A percentile compares a stretch with the other conserved stretches of the same genome.
Evolutionary conservation across 1,139 yeast species (phyloP).

Genomic region (Candida gigantensis): DNA sequence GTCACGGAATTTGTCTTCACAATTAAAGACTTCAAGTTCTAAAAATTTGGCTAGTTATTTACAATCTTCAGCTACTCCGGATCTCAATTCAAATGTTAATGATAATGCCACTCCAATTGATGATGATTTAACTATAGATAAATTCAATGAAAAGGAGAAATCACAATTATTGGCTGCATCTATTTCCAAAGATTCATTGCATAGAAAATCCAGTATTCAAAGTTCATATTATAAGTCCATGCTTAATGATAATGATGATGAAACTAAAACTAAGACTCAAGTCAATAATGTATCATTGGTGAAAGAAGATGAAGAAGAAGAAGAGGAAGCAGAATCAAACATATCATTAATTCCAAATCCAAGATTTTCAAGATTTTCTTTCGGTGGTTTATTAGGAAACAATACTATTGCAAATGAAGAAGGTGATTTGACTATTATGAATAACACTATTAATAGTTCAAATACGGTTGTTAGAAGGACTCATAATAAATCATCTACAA

Average conservation of each 20-base stretch:
- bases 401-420: constrained; percentile 24
- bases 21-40: constrained; percentile 46
- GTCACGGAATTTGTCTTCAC: constrained; percentile 14
- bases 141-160: constrained; percentile 13
- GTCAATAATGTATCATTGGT: not conserved
- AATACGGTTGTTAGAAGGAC: constrained; percentile 35
- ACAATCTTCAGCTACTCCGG: constrained; percentile 1
- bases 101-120: too few species aligned
- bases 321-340: constrained; percentile 2
- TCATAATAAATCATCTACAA: constrained; percentile 13
- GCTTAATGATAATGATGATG: constrained; percentile 27
- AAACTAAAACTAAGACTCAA: constrained; percentile 12
- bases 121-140: constrained; percentile 10
- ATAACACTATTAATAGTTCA: constrained; percentile 23
- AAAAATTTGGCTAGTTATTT: constrained; percentile 38
- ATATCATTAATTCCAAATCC: constrained; percentile 43
- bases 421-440: constrained; percentile 32
- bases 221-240: constrained; percentile 23
- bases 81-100: constrained; percentile 5
- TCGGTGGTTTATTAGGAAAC: constrained; percentile 37
- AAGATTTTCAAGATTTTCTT: constrained; percentile 45
- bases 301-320: constrained; percentile 6
- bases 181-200: constrained; percentile 7
- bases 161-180: constrained; percentile 6
- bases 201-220: constrained; percentile 13